phyloP scores from a whole-genome alignment of 75 land plant genomes.

The Picea glauca region DNA sequence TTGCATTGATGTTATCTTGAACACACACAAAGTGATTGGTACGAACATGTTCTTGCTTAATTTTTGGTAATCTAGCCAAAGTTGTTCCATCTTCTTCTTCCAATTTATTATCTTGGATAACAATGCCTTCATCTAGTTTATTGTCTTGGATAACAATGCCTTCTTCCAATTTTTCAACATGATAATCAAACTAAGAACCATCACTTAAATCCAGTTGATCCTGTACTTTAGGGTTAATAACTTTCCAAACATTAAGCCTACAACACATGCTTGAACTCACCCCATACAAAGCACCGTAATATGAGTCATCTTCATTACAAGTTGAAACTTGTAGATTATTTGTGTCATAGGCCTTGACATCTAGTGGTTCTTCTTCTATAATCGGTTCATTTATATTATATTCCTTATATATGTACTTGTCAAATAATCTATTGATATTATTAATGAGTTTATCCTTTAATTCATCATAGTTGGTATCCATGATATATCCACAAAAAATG shows the following conservation, averaged over 20 bases:
- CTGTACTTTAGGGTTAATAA: constrained; percentile 72
- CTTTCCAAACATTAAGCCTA: constrained; percentile 12
- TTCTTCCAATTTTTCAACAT: constrained; percentile 86
- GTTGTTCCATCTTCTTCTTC: no score
- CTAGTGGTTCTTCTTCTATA: no score
- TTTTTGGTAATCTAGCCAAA: no score
- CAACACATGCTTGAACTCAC: constrained; percentile 27
- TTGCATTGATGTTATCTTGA: not conserved
- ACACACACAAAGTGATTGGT: not conserved
- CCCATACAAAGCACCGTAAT: constrained; percentile 18
- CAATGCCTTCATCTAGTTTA: constrained; percentile 7
- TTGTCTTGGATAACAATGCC: constrained; percentile 78
- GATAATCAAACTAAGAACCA: constrained; percentile 7
- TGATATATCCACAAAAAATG: no score
- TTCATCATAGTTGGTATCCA: no score
- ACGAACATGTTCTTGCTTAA: not conserved
- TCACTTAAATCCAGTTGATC: constrained; percentile 10
- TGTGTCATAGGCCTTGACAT: no score
- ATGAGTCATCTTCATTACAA: constrained; percentile 3
- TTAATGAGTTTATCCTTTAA: no score
- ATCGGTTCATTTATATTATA: no score
- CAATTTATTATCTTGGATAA: no score
- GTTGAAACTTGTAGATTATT: no score
- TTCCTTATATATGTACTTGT: no score
- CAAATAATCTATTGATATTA: no score